These are phyloP conservation scores for Hyaloscypha finlandica DNA, from an alignment of 495 filamentous ascomycete species.

Conservation along the genomic window DNA sequence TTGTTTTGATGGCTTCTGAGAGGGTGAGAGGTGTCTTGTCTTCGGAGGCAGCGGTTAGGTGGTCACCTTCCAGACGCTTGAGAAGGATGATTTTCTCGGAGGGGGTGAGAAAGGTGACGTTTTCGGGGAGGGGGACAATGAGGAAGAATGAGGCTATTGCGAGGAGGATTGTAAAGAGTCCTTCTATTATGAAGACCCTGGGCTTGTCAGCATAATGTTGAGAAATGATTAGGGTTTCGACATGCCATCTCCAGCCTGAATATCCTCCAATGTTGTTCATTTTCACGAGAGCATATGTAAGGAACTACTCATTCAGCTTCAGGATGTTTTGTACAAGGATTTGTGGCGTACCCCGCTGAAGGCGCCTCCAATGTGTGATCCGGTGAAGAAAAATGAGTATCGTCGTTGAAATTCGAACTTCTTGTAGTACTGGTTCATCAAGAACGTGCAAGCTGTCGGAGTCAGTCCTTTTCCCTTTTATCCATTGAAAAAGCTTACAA, in stretches of 20 bases:
- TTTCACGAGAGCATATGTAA: conserved; percentile 53
- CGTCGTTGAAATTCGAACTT: neutral
- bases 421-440: neutral
- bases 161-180: conserved; percentile 46
- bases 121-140: conserved; percentile 68
- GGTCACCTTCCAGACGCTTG: neutral
- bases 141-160: conserved; percentile 59
- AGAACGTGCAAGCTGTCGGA: neutral
- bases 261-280: conserved; percentile 37
- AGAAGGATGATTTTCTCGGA: conserved; percentile 59
- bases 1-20: neutral
- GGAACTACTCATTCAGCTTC: conserved; percentile 33
- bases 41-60: neutral
- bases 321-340: neutral
- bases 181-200: conserved; percentile 30
- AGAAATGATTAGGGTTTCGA: neutral
- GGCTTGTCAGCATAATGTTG: neutral
- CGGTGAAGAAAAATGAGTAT: neutral
- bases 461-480: neutral
- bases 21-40: neutral
- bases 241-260: conserved; percentile 34
- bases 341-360: neutral
- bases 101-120: conserved; percentile 58
- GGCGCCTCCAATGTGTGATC: neutral
- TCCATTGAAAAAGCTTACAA: neutral